Percentiles rank a stretch among this genome's conserved stretches.
Evolutionary conservation across 495 filamentous ascomycete genomes (phyloP).

Genomic region (Neurospora sp.): DNA sequence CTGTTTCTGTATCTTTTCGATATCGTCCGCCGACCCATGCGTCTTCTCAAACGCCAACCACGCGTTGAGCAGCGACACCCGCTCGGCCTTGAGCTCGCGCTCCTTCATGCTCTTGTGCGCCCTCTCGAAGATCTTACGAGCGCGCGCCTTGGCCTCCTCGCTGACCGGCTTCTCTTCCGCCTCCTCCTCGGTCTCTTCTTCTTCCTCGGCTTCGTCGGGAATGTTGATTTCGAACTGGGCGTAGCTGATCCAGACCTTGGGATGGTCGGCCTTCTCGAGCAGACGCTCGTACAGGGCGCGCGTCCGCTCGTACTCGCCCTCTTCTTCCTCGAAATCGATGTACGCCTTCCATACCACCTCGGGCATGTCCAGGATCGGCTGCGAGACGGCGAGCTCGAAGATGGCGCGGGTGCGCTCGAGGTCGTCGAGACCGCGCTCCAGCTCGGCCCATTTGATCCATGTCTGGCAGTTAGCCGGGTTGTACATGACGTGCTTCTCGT

Average conservation of each 20-base stretch:
- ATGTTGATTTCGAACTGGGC: slow-evolving; percentile 94
- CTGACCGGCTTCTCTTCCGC: slow-evolving; percentile 59
- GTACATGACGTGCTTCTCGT: slow-evolving; percentile 88
- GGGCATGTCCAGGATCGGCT: slow-evolving; percentile 89
- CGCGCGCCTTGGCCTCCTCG: slow-evolving; percentile 72
- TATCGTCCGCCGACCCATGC: slow-evolving; percentile 67
- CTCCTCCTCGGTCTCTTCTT: slow-evolving; percentile 33
- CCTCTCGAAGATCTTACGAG: slow-evolving; percentile 74
- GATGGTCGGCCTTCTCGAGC: slow-evolving; percentile 85
- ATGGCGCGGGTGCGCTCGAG: slow-evolving; percentile 79
- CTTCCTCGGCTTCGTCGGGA: slow-evolving; percentile 43
- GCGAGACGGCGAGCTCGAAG: slow-evolving; percentile 80
- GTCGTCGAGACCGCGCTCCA: slow-evolving; percentile 85
- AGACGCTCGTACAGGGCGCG: slow-evolving; percentile 84
- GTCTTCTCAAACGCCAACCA: slow-evolving; percentile 87
- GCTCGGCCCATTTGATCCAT: slow-evolving; percentile 90
- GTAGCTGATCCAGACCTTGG: slow-evolving; percentile 98
- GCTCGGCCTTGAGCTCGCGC: slow-evolving; percentile 85
- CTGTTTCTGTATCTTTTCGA: slow-evolving; percentile 78
- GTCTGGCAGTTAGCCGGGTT: slow-evolving; percentile 80
- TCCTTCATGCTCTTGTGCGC: slow-evolving; percentile 87
- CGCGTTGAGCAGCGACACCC: slow-evolving; percentile 77
- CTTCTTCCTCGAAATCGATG: slow-evolving; percentile 95
- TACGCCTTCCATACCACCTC: slow-evolving; percentile 95
- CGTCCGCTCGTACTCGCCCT: slow-evolving; percentile 75